Evolutionary conservation across 1,284 basidiomycete species (phyloP), one percentile per base, ranked within the genome.

Genomic region (Phellinidium pouzarii): DNA sequence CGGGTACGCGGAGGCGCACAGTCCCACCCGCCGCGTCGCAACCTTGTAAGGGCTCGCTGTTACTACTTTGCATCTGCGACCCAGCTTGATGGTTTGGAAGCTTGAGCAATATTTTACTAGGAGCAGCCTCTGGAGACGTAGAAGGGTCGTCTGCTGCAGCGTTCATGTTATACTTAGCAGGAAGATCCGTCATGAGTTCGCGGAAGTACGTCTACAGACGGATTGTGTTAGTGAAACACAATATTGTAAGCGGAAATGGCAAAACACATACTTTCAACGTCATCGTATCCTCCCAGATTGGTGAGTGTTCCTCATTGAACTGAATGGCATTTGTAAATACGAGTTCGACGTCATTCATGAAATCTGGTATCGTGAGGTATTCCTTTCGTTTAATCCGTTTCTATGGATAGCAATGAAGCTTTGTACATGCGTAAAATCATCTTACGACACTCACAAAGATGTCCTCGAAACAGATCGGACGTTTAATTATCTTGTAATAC

Each of bases 301-400:
- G 73, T 20, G 83, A 87, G 61, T 84, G 76, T 22, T 91, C 88
- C 59, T 78, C 79, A 59, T 91, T 91, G 68, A 89, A 91, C 48
- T 77, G 69, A 66, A 91, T 76, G 2, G 94, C 94, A 65, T 97
- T 97, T n/a, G 81, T 79, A 69, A 94, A 95, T 44, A 96, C 87
- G 41, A 92, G 78, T 62, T 94, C 91, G 5, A 94, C 84, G 59
- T 96, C 94, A 26, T 80, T 79, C 48, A 87, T 86, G 63, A 94
- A 93, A 36, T 88, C 83, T 3, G 78, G 72, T 1, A 81, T 70
- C 1, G 75, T 75, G 26, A 63, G 59, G 60, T 91, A 91, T 59
- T 86, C 84, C 64, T 88, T 89, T 51, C 78, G 77, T 62, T 88
- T 87, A 58, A 91, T 70, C 44, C 74, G 78, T 80, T 84, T 87